Evolutionary conservation across 306 rosid species (phyloP).

Genomic region (Vigna nakashimae): DNA sequence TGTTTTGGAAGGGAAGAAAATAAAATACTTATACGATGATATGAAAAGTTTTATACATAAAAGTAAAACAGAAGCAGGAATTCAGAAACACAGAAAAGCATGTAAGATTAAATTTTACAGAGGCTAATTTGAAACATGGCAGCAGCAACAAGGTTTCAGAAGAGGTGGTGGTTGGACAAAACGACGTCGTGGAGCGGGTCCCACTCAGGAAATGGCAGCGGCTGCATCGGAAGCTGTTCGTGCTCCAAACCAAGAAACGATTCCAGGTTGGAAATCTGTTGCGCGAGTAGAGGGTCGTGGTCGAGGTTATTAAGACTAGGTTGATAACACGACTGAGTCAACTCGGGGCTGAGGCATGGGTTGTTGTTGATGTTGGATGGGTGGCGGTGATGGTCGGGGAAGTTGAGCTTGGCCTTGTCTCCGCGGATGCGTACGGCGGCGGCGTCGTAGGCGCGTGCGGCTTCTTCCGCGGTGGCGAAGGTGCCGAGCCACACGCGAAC

Average conservation of each 20-base stretch:
- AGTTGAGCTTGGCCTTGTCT: constrained; percentile 91
- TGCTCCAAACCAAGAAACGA: constrained; percentile 67
- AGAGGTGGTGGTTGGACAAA: constrained; percentile 34
- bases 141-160: background rate
- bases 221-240: constrained; percentile 7
- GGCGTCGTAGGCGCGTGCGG: constrained; percentile 80
- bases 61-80: too few species aligned
- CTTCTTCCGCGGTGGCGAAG: constrained; percentile 78
- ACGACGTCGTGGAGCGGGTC: constrained; percentile 19
- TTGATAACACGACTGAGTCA: background rate
- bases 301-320: background rate
- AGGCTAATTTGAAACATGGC: too few species aligned
- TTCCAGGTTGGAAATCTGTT: constrained; percentile 47
- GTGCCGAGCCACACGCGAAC: constrained; percentile 95
- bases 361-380: background rate
- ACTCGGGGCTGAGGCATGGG: constrained; percentile 41
- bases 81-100: too few species aligned
- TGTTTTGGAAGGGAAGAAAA: too few species aligned
- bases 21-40: too few species aligned
- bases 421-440: constrained; percentile 93
- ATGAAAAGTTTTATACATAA: too few species aligned
- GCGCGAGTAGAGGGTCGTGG: background rate
- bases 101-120: too few species aligned
- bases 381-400: constrained; percentile 29
- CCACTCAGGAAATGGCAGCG: too few species aligned